Evolutionary conservation across 331 rosid species (phyloP).

Genomic region (Rosa hybrid): DNA sequence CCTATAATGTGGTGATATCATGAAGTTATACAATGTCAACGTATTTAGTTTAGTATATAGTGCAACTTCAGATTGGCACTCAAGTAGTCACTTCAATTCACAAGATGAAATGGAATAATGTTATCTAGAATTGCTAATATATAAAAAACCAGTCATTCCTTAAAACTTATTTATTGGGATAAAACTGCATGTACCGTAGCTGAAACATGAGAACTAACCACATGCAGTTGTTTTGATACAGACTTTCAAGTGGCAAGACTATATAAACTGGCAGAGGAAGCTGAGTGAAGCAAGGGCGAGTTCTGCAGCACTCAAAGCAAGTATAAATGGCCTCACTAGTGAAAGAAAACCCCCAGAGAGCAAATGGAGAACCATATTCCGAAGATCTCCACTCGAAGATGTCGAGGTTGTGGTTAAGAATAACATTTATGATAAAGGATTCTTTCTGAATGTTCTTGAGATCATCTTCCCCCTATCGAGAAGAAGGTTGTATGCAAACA

Average conservation of each 20-base stretch:
- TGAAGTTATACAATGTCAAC: neutral
- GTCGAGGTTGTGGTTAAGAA: slow-evolving; percentile 55
- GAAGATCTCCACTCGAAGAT: slow-evolving; percentile 58
- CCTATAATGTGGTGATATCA: neutral
- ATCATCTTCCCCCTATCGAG: slow-evolving; percentile 65
- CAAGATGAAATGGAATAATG: neutral
- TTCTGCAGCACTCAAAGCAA: slow-evolving; percentile 65
- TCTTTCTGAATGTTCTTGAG: slow-evolving; percentile 61
- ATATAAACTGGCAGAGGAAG: slow-evolving; percentile 71
- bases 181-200: neutral
- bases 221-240: slow-evolving; percentile 31
- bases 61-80: neutral
- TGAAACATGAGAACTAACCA: slow-evolving; percentile 14
- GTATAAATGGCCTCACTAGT: slow-evolving; percentile 42
- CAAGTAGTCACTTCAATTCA: neutral
- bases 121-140: neutral
- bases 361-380: slow-evolving; percentile 76
- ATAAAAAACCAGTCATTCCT: neutral
- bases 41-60: neutral
- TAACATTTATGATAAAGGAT: slow-evolving; percentile 72
- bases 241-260: slow-evolving; percentile 93
- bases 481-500: slow-evolving; percentile 39
- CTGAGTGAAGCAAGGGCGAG: slow-evolving; percentile 67
- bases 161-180: neutral
- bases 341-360: slow-evolving; percentile 52